A percentile compares a stretch with the other conserved stretches of the same genome.
These are phyloP conservation scores for Lentinula aciculospora DNA, from an alignment of 768 basidiomycete species.

Conservation along the genomic window DNA sequence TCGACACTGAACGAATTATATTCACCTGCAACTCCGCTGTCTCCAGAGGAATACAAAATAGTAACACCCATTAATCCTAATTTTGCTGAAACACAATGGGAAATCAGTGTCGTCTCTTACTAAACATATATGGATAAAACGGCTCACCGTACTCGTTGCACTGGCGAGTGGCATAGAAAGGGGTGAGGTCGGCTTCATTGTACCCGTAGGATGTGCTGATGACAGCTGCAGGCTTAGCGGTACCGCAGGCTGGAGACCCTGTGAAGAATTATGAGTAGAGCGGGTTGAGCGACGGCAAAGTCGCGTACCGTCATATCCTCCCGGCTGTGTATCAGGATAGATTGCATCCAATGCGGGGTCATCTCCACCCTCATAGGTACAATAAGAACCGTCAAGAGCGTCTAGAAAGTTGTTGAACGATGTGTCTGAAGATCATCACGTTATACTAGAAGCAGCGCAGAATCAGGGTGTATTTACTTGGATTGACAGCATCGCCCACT, in stretches of 20 bases:
- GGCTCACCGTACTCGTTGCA: slow-evolving; percentile 28
- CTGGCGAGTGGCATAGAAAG: slow-evolving; percentile 25
- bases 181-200: slow-evolving; percentile 24
- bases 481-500: slow-evolving; percentile 25
- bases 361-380: slow-evolving; percentile 41
- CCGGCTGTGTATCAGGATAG: slow-evolving; percentile 34
- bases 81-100: slow-evolving; percentile 28
- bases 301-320: slow-evolving; percentile 29
- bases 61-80: slow-evolving; percentile 31
- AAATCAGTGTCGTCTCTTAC: slow-evolving; percentile 1
- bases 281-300: neutral
- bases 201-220: slow-evolving; percentile 30
- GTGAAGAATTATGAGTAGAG: neutral
- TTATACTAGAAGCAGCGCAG: slow-evolving; percentile 16
- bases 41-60: slow-evolving; percentile 28
- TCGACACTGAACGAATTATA: neutral
- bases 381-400: slow-evolving; percentile 35
- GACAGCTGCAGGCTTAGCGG: slow-evolving; percentile 27
- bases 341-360: slow-evolving; percentile 29
- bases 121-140: neutral
- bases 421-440: slow-evolving; percentile 18
- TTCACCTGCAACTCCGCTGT: slow-evolving; percentile 32
- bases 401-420: slow-evolving; percentile 41
- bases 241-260: slow-evolving; percentile 32
- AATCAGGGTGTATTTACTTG: neutral